phyloP scores from a whole-genome alignment of 2,329 filamentous ascomycete genomes.

The Sclerotinia minor region DNA sequence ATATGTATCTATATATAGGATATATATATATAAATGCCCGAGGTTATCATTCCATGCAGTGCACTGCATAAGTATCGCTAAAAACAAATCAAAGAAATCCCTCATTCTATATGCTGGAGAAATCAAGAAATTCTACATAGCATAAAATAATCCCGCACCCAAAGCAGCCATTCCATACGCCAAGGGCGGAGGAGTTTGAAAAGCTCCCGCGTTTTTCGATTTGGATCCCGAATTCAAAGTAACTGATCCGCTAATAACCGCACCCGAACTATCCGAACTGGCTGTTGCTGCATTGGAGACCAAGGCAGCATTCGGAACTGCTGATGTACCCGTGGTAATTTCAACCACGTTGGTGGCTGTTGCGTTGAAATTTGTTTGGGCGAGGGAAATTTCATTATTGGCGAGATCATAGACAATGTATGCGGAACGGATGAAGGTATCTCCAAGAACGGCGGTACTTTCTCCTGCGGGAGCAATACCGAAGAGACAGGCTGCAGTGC shows the following conservation, averaged over 20 bases:
- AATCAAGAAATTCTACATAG: conserved; percentile 18
- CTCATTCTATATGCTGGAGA: conserved; percentile 12
- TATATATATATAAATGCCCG: neutral
- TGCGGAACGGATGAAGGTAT: conserved; percentile 72
- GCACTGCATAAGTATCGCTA: neutral
- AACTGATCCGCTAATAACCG: conserved; percentile 27
- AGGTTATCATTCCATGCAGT: neutral
- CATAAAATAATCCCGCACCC: conserved; percentile 35
- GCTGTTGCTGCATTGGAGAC: conserved; percentile 53
- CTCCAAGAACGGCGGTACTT: conserved; percentile 64
- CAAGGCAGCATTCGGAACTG: conserved; percentile 56
- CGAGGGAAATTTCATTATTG: conserved; percentile 70
- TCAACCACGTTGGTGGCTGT: conserved; percentile 53
- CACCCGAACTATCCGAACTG: conserved; percentile 39
- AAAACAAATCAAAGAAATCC: neutral
- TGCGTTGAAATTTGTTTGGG: conserved; percentile 64
- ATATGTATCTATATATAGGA: conserved; percentile 4
- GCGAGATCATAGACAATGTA: conserved; percentile 75
- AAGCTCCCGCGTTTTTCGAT: conserved; percentile 25
- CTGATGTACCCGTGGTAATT: conserved; percentile 51
- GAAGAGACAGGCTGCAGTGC: conserved; percentile 62
- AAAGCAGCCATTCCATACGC: conserved; percentile 34
- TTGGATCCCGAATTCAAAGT: conserved; percentile 28
- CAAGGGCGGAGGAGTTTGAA: conserved; percentile 27
- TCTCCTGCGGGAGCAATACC: conserved; percentile 61